Percentiles rank a stretch among this genome's conserved stretches.
Evolutionary conservation across 1,284 basidiomycete genomes (phyloP).

Genomic region (Mixia osmundae): DNA sequence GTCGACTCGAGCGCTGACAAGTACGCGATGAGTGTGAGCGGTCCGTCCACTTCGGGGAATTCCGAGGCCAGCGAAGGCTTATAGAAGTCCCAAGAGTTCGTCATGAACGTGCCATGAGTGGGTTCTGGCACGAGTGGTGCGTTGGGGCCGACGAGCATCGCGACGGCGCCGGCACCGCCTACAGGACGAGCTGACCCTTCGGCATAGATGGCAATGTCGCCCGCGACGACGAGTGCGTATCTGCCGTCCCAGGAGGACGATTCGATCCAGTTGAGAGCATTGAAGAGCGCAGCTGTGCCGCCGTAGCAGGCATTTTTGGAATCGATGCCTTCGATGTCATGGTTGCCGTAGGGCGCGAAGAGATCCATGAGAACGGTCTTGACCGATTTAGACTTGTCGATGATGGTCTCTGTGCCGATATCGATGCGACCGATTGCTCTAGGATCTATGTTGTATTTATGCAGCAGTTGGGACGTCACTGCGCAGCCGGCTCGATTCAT

Average conservation of each 20-base stretch:
- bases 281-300: conserved; percentile 92
- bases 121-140: conserved; percentile 88
- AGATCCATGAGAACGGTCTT: conserved; percentile 98
- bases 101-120: conserved; percentile 90
- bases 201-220: conserved; percentile 95
- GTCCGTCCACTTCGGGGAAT: conserved; percentile 93
- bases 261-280: conserved; percentile 81
- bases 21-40: conserved; percentile 86
- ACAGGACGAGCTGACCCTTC: conserved; percentile 86
- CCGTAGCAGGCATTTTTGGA: conserved; percentile 99
- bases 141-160: conserved; percentile 85
- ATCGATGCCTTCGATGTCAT: conserved; percentile 95
- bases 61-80: conserved; percentile 81
- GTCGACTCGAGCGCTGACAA: conserved; percentile 77
- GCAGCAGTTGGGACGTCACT: conserved; percentile 43
- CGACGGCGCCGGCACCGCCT: conserved; percentile 87
- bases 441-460: conserved; percentile 92
- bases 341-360: conserved; percentile 74
- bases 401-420: conserved; percentile 96
- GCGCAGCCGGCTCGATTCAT: background rate
- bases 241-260: conserved; percentile 93
- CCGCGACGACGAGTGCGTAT: conserved; percentile 89
- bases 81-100: conserved; percentile 95
- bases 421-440: conserved; percentile 89
- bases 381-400: conserved; percentile 98